These are phyloP conservation scores for Spergularia azorica DNA, from an alignment of 179 eudicot species.

Conservation along the genomic window DNA sequence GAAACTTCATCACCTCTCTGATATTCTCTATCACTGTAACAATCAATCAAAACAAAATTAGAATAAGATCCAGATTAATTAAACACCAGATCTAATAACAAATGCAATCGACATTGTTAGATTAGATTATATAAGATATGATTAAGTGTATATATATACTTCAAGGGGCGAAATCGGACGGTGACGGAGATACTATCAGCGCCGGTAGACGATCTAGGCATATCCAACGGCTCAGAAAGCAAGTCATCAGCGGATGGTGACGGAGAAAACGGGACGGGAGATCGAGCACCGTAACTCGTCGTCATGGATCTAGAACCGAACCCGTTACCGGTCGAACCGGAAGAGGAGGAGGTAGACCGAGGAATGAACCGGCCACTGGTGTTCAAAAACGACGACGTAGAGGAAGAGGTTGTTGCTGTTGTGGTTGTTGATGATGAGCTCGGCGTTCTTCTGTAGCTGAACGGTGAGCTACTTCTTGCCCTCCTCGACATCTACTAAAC, in stretches of 20 bases:
- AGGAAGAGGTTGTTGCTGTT: conserved; percentile 45
- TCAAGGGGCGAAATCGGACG: conserved; percentile 89
- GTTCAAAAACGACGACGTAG: conserved; percentile 67
- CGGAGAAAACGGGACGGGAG: conserved; percentile 42
- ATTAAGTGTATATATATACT: conserved; percentile 33
- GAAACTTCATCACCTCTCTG: conserved; percentile 80
- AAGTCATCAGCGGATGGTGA: conserved; percentile 45
- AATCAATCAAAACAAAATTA: not conserved
- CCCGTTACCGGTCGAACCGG: conserved; percentile 29
- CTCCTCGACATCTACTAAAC: conserved; percentile 52
- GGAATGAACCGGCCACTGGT: conserved; percentile 55
- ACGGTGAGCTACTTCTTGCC: conserved; percentile 88
- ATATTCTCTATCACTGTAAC: conserved; percentile 75
- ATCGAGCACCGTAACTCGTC: conserved; percentile 43
- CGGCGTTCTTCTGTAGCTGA: conserved; percentile 50
- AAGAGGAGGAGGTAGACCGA: conserved; percentile 39
- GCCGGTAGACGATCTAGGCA: conserved; percentile 45
- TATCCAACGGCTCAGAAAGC: conserved; percentile 54
- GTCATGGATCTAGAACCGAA: conserved; percentile 60
- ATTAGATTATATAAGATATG: too few species aligned
- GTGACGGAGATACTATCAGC: conserved; percentile 92
- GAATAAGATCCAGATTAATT: conserved; percentile 1
- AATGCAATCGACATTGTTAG: not conserved
- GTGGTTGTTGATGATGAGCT: conserved; percentile 44
- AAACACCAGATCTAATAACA: conserved; percentile 36